Conservation (phyloP, 2,329 filamentous ascomycete species). For the Fusarium torreyae region DNA sequence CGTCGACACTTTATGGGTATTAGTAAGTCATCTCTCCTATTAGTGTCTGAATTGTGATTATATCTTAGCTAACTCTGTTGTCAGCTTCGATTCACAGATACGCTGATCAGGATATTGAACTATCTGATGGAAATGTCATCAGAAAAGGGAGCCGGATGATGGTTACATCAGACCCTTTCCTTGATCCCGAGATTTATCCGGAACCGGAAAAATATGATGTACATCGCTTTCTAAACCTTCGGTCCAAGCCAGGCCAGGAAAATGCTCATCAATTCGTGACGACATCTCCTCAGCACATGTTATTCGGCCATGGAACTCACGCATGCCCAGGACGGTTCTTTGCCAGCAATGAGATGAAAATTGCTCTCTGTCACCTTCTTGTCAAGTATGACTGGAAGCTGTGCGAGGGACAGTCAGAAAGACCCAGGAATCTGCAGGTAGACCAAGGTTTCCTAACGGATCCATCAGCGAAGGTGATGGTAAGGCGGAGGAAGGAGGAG, state of each 20-base stretch:
- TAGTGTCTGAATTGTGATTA: too few species aligned
- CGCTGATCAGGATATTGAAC: background rate
- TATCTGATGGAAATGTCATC: background rate
- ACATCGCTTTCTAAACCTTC: background rate
- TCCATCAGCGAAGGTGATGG: too few species aligned
- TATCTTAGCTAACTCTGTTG: background rate
- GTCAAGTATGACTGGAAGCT: conserved; percentile 7
- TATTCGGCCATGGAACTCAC: conserved; percentile 2
- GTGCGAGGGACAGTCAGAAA: too few species aligned
- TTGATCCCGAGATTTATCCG: background rate
- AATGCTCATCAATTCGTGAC: background rate
- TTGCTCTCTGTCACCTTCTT: conserved; percentile 2
- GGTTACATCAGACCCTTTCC: background rate
- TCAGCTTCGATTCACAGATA: background rate
- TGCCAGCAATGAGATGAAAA: conserved; percentile 7
- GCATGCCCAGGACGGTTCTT: conserved; percentile 15
- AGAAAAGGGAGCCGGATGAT: background rate
- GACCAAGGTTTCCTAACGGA: too few species aligned
- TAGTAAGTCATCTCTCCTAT: background rate
- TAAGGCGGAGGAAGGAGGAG: too few species aligned
- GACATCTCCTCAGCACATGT: background rate
- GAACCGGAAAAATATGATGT: background rate
- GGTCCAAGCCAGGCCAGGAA: background rate
- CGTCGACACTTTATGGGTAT: background rate
- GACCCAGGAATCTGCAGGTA: too few species aligned